Conservation (phyloP, 805 yeast genomes). For the Lipomyces orientalis region DNA sequence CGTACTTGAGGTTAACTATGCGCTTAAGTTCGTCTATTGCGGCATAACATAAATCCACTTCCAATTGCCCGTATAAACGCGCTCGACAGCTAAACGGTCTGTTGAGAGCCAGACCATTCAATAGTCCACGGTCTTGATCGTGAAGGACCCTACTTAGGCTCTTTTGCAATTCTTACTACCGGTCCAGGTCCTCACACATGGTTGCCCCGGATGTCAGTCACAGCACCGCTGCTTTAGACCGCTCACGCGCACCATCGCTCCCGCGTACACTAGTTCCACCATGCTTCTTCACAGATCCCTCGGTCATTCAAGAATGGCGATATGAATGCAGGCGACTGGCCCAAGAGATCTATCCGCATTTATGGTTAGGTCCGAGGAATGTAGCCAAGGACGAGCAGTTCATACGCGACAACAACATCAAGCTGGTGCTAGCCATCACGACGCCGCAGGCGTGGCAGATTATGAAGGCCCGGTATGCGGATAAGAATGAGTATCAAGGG, state of each 20-base stretch:
- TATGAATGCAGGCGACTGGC: conserved; percentile 48
- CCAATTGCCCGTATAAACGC: neutral
- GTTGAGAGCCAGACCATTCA: neutral
- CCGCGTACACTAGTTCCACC: conserved; percentile 41
- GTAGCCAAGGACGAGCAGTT: conserved; percentile 50
- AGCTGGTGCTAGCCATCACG: conserved; percentile 21
- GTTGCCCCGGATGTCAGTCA: conserved; percentile 3
- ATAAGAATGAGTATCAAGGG: conserved; percentile 9
- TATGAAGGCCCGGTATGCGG: conserved; percentile 19
- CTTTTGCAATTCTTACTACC: neutral
- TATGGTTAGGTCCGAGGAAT: conserved; percentile 57
- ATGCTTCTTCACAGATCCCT: conserved; percentile 40
- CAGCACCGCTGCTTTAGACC: conserved; percentile 23
- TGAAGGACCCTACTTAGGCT: neutral
- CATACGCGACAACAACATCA: conserved; percentile 49
- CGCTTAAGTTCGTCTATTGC: no score
- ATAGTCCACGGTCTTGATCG: neutral
- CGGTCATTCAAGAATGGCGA: conserved; percentile 41
- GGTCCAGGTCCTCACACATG: neutral
- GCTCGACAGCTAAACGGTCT: neutral
- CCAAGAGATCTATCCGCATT: conserved; percentile 50
- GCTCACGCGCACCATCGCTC: conserved; percentile 24
- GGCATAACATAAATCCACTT: no score
- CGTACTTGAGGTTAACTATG: no score
- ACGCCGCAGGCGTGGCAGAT: conserved; percentile 26